Evolutionary conservation across 192 early-diverging fungal species (phyloP), one percentile per base, ranked within the genome.

Genomic region (Oehlia diaphana): DNA sequence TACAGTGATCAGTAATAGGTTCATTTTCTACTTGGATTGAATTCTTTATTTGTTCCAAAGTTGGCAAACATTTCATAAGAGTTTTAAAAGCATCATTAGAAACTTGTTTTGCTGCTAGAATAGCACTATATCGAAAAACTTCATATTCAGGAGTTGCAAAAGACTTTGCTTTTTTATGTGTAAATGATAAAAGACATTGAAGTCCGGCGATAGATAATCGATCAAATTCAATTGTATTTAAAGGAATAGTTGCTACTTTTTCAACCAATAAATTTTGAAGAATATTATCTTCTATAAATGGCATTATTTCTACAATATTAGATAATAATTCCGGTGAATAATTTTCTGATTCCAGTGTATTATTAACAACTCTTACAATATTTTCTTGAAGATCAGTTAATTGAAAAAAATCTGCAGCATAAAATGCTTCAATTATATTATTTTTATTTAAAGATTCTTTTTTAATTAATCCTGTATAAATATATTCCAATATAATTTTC

Each of bases 401-500:
- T 33, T 44, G 13, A 73, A 80, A 80, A 65, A 63, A 80, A 58
- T 80, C 70, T 7, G 79, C 72, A 23, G 72, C 79, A 21, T 47
- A 23, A 39, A 74, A 80, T 4, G 63, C 7, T 72, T 74, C 58
- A 16, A 80, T 9, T 19, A 74, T 33, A 64, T 70, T 80, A 49
- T 70, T 72, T 21, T 35, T 31, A 9, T 72, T 76, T 35, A 80
- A 73, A 19, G 13, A 10, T n/a, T 75, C 79, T 12, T 31, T 23
- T 28, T 23, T 26, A 44, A 80, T 26, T 8, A 0, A 10, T 13
- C 72, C 79, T 9, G 50, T 62, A 39, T 64, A 64, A 50, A 80
- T 28, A 63, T 75, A 72, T 12, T 80, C 79, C 7, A 80, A 6
- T 2, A 80, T n/a, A 44, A 80, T 63, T 31, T 63, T 10, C 58